Conservation (phyloP, 805 yeast genomes). For the Hanseniaspora meyeri region DNA sequence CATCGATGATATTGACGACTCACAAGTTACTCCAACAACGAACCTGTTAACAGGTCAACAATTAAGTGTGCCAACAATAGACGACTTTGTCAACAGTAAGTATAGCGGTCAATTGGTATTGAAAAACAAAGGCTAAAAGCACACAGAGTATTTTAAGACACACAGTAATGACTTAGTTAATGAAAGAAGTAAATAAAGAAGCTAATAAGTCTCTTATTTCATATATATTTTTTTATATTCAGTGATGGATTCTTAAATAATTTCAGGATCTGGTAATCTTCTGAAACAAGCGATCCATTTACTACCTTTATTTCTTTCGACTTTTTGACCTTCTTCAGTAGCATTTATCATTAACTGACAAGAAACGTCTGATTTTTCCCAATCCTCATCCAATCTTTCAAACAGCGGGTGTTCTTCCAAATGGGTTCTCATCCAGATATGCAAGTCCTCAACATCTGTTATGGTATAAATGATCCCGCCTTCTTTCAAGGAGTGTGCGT, state of each 20-base stretch:
- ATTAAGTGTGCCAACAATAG: slow-evolving; percentile 31
- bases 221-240: neutral
- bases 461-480: slow-evolving; percentile 88
- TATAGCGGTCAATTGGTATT: slow-evolving; percentile 8
- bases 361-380: slow-evolving; percentile 72
- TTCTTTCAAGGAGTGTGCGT: slow-evolving; percentile 76
- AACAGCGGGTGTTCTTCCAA: slow-evolving; percentile 83
- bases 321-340: slow-evolving; percentile 98
- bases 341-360: slow-evolving; percentile 77
- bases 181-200: too few species aligned
- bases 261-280: slow-evolving; percentile 51
- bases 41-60: slow-evolving; percentile 18
- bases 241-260: slow-evolving; percentile 7
- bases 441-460: slow-evolving; percentile 88
- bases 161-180: too few species aligned
- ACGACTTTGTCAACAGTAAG: slow-evolving; percentile 26
- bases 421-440: slow-evolving; percentile 92
- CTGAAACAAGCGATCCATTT: slow-evolving; percentile 82
- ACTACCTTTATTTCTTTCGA: slow-evolving; percentile 73
- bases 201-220: neutral
- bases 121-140: neutral
- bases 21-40: slow-evolving; percentile 12
- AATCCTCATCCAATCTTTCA: slow-evolving; percentile 61
- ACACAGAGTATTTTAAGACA: neutral
- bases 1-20: neutral